phyloP scores from a whole-genome alignment of 2,329 filamentous ascomycete genomes.

The Uncinocarpus reesii region DNA sequence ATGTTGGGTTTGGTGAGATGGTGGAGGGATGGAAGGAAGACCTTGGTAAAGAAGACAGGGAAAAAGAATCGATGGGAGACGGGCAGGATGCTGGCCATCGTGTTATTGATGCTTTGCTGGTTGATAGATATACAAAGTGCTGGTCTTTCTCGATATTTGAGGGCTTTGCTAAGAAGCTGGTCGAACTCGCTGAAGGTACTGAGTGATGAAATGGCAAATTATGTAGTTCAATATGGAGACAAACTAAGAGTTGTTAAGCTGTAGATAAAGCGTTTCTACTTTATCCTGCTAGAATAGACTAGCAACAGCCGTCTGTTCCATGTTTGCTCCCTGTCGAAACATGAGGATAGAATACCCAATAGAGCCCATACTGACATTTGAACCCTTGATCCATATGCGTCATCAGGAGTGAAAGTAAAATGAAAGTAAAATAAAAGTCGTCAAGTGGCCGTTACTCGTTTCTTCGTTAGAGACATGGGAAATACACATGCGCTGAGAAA shows the following conservation, averaged over 20 bases:
- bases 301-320: too few species aligned
- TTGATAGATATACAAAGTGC: slow-evolving; percentile 37
- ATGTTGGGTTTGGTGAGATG: slow-evolving; percentile 79
- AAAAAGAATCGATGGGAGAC: slow-evolving; percentile 10
- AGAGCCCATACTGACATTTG: too few species aligned
- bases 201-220: neutral
- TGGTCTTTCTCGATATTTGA: slow-evolving; percentile 37
- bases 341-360: too few species aligned
- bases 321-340: too few species aligned
- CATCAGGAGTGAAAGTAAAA: too few species aligned
- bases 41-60: slow-evolving; percentile 15
- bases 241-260: neutral
- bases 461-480: too few species aligned
- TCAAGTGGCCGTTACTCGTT: too few species aligned
- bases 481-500: neutral
- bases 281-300: too few species aligned
- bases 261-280: neutral
- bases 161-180: slow-evolving; percentile 30
- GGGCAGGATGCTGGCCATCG: slow-evolving; percentile 6
- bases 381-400: too few species aligned
- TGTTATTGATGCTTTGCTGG: slow-evolving; percentile 27
- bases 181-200: slow-evolving; percentile 20
- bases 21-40: slow-evolving; percentile 52
- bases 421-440: too few species aligned
- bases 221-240: neutral